phyloP scores from a whole-genome alignment of 2,329 filamentous ascomycete genomes.

The Didymella arachidicola region DNA sequence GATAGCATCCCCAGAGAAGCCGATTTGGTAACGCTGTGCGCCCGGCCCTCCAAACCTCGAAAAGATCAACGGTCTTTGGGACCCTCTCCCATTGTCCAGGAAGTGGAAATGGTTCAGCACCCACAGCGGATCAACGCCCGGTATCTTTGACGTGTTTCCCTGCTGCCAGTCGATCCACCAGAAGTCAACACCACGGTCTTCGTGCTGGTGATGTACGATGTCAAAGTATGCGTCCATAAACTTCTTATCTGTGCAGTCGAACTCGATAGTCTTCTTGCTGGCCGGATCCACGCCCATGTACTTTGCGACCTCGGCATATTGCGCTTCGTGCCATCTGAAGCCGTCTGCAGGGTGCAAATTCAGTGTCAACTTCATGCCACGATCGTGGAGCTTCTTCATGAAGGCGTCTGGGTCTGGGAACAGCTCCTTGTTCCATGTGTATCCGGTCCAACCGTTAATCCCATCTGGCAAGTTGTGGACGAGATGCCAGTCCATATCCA shows the following conservation, averaged over 20 bases:
- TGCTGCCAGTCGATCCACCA: conserved; percentile 77
- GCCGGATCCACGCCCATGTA: conserved; percentile 61
- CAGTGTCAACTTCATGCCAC: conserved; percentile 63
- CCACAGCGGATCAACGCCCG: conserved; percentile 69
- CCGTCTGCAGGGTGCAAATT: conserved; percentile 71
- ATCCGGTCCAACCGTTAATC: conserved; percentile 66
- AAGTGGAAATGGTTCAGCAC: conserved; percentile 71
- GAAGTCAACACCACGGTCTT: conserved; percentile 66
- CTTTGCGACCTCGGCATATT: conserved; percentile 63
- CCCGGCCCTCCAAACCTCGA: conserved; percentile 69
- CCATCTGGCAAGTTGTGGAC: conserved; percentile 52
- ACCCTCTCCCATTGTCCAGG: conserved; percentile 58
- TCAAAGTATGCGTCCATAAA: conserved; percentile 68
- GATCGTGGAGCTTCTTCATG: conserved; percentile 59
- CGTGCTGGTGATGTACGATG: conserved; percentile 64
- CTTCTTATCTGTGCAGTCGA: conserved; percentile 62
- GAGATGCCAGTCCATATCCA: conserved; percentile 74
- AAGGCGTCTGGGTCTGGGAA: conserved; percentile 66
- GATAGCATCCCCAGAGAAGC: conserved; percentile 69
- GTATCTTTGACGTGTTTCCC: conserved; percentile 62
- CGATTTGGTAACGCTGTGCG: conserved; percentile 69
- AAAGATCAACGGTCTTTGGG: conserved; percentile 62
- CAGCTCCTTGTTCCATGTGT: conserved; percentile 67
- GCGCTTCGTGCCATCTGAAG: conserved; percentile 63
- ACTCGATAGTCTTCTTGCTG: conserved; percentile 60